Evolutionary conservation across 2,329 filamentous ascomycete species (phyloP).

Genomic region (Metarhizium guizhouense): DNA sequence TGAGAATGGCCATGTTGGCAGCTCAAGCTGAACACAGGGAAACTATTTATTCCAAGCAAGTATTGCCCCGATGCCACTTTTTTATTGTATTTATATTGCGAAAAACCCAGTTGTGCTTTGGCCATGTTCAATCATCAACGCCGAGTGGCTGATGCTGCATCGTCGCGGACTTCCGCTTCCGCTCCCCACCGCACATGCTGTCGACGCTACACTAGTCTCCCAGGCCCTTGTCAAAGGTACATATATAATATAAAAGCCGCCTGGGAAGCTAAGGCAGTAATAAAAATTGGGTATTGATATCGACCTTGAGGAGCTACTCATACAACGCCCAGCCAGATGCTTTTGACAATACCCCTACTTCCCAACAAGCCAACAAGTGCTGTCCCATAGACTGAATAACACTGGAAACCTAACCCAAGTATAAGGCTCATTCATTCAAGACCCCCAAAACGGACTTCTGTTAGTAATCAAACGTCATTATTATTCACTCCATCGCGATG

Average conservation of each 20-base stretch:
- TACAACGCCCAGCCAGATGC: neutral
- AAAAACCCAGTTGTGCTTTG: no score
- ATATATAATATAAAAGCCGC: neutral
- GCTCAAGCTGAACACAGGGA: no score
- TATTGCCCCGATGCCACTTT: no score
- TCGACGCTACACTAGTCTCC: neutral
- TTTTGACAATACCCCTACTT: neutral
- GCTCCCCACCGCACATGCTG: neutral
- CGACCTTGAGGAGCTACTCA: neutral
- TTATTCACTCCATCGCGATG: slow-evolving; percentile 12
- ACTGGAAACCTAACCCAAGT: neutral
- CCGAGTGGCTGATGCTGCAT: no score
- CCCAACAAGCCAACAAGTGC: neutral
- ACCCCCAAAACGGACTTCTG: neutral
- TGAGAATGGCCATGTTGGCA: no score
- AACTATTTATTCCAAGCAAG: no score
- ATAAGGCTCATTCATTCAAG: neutral
- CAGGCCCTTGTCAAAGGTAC: slow-evolving; percentile 4
- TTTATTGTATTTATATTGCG: no score
- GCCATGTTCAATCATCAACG: no score
- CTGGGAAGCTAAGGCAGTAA: slow-evolving; percentile 1
- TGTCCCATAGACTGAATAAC: neutral
- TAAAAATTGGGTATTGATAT: neutral
- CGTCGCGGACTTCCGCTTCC: slow-evolving; percentile 7
- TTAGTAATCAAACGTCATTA: slow-evolving; percentile 1